A percentile compares a stretch with the other conserved stretches of the same genome.
Conservation (phyloP, 805 yeast species). For the Starmera amethionina region DNA sequence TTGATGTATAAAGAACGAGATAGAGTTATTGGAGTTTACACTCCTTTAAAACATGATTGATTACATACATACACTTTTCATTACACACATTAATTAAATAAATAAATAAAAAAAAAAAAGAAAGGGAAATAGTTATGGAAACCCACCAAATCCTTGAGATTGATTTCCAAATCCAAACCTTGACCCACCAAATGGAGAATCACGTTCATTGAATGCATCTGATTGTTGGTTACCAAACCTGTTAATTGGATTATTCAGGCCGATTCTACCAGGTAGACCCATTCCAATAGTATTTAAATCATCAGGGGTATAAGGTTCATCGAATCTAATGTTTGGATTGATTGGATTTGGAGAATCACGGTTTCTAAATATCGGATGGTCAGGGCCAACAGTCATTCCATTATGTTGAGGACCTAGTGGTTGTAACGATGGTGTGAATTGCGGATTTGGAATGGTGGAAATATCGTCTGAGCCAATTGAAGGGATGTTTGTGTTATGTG, state of each 20-base stretch:
- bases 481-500: conserved; percentile 12
- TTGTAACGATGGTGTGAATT: conserved; percentile 31
- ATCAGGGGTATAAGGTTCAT: conserved; percentile 39
- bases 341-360: conserved; percentile 33
- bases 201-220: conserved; percentile 4
- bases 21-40: neutral
- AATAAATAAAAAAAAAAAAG: too few species aligned
- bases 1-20: neutral
- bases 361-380: conserved; percentile 38
- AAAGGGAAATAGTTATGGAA: too few species aligned
- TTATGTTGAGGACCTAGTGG: conserved; percentile 25
- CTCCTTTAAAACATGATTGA: neutral
- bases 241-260: conserved; percentile 5
- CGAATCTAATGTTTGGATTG: conserved; percentile 23
- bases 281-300: conserved; percentile 33
- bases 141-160: conserved; percentile 1
- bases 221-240: conserved; percentile 3
- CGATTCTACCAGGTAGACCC: conserved; percentile 34
- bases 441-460: conserved; percentile 39
- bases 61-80: neutral
- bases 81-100: too few species aligned
- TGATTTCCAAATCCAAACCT: conserved; percentile 4
- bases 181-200: conserved; percentile 5
- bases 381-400: conserved; percentile 45
- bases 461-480: conserved; percentile 40